Percentiles rank a stretch among this genome's conserved stretches.
phyloP scores from a whole-genome alignment of 2,329 filamentous ascomycete genomes.

The Arthrobotrys megalospora region DNA sequence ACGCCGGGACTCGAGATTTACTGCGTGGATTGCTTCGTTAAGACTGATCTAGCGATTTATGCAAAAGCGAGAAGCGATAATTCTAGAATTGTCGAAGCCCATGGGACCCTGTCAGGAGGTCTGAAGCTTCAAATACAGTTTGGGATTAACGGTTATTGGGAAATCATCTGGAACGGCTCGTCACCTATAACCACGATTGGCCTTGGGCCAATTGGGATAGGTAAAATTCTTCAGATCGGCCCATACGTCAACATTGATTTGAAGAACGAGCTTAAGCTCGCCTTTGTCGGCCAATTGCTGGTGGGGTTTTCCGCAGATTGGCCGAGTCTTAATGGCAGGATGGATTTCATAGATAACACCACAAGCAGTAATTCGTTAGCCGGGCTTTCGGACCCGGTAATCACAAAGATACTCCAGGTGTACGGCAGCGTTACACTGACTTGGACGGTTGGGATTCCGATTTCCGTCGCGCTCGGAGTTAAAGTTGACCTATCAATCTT shows the following conservation, averaged over 20 bases:
- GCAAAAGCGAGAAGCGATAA: not conserved
- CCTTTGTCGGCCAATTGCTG: not conserved
- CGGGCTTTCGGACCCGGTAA: not conserved
- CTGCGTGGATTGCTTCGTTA: conserved; percentile 10
- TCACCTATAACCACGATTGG: not conserved
- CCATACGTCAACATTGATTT: not conserved
- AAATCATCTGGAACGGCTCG: not conserved
- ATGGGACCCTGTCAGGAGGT: not conserved
- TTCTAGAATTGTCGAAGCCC: not conserved
- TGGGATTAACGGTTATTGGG: conserved; percentile 7
- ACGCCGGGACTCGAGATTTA: conserved; percentile 4
- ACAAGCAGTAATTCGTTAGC: not conserved
- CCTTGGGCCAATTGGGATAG: not conserved
- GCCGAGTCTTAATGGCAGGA: not conserved
- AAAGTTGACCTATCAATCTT: not conserved
- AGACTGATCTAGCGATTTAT: not conserved
- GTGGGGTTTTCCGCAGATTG: not conserved
- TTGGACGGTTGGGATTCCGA: conserved; percentile 15
- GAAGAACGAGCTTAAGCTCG: conserved; percentile 7
- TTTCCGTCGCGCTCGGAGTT: not conserved
- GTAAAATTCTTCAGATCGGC: not conserved
- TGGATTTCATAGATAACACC: not conserved
- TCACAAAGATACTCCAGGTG: conserved; percentile 6
- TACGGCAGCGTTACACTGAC: conserved; percentile 7
- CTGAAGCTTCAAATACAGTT: conserved; percentile 1